Base-by-base conservation (phyloP, 352 stramenopile genomes). In the Phytophthora crassamura region DNA sequence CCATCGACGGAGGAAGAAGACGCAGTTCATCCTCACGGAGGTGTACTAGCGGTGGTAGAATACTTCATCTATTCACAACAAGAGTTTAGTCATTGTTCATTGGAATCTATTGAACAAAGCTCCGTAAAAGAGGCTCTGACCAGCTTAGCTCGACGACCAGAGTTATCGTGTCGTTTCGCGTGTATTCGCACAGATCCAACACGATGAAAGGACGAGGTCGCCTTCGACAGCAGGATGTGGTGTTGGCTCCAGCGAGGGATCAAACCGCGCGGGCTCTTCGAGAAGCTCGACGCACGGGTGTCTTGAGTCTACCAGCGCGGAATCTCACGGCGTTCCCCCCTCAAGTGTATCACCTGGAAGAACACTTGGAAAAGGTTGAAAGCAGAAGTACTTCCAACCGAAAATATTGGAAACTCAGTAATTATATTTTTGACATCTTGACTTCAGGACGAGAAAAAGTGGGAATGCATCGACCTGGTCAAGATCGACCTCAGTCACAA, bases 401-500 rank as follows among this genome's bases (percentile, higher is more conserved):
- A n/a, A n/a, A n/a, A n/a, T n/a, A n/a, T n/a, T n/a, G n/a, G n/a
- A n/a, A n/a, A n/a, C n/a, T n/a, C n/a, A n/a, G n/a, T n/a, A n/a
- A n/a, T n/a, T n/a, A n/a, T 30, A 48, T 11, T 16, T 3, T 18
- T 34, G 32, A 32, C 10, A 33, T 57, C 14, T 52, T 11, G 0
- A 45, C 5, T n/a, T 25, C 42, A 88, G 79, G 86, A 94, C 20
- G 86, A 94, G 58, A 92, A 93, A 59, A 88, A 84, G 49, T 94
- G 86, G 86, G 86, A 94, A 59, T 94, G 86, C 55, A 80, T 93
- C 22, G 86, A 93, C 56, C 57, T 94, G 36, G 46, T 89, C 38
- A 94, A 92, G 69, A 77, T 93, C 30, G 86, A 94, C 41, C 59
- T 94, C 51, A 94, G 86, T 47, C 86, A 93, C 67, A 93, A 94